Base-by-base conservation (phyloP, 73 alveolate genomes). In the Tetrahymena borealis region DNA sequence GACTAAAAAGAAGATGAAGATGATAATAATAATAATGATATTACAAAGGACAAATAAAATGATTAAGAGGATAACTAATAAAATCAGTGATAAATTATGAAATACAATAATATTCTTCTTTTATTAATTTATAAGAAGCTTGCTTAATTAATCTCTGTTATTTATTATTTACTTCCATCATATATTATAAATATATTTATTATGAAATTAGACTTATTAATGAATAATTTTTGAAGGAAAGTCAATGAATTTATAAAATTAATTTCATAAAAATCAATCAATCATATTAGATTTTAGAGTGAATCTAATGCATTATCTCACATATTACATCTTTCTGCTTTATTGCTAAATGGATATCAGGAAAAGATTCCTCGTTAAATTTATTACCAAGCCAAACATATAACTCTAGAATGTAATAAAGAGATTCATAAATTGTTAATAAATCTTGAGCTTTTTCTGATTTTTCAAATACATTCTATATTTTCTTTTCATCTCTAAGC, bases 351-450 rank as follows among this genome's bases (percentile, higher is more conserved):
- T 79, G 78, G 35, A 38, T 39, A 24, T 79, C 77, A 79, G 42
- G 91, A 36, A 79, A 36, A 16, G 33, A 24, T 16, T 79, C 77
- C 24, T 94, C 91, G 2, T 36, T 91, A 18, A 39, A 95, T 79
- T 91, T 94, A 43, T 94, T 91, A 5, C 94, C 94, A 15, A 95
- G 96, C 97, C 97, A 95, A 31, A 91, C 16, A 91, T 95, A 95
- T 39, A 94, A 91, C 24, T 95, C 97, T 18, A 94, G 36, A 33
- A 79, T 94, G 38, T 94, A 92, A 92, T 90, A 31, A 7, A 91
- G 32, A 24, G 78, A 38, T 42, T 95, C 96, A 16, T 94, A 91
- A 1, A 16, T 39, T 11, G 94, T 92, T 1, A 95, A 38, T 33
- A 90, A 93, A 38, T 39, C 39, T 91, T 94, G 94, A 33, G 39